Conservation (phyloP, 208 protist genomes). For the Trypanosoma lewisi region DNA sequence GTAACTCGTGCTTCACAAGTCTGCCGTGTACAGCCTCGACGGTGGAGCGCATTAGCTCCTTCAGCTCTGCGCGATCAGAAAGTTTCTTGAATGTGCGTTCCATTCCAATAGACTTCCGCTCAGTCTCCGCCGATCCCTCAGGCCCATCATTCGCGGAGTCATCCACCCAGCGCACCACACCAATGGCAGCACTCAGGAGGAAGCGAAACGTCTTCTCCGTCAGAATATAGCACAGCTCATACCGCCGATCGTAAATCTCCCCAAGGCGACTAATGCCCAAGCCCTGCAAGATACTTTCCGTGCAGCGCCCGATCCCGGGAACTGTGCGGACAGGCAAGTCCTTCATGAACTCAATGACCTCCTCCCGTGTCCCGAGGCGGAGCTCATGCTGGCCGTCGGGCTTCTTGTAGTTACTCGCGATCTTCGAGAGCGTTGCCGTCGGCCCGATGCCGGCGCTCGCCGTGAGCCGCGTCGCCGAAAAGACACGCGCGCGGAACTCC, state of each 20-base stretch:
- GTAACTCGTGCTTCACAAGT: slow-evolving; percentile 35
- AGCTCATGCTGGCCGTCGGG: slow-evolving; percentile 94
- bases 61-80: slow-evolving; percentile 35
- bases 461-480: slow-evolving; percentile 75
- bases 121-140: neutral
- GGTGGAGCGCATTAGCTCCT: slow-evolving; percentile 40
- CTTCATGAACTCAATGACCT: slow-evolving; percentile 75
- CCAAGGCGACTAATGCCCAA: slow-evolving; percentile 50
- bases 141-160: slow-evolving; percentile 1
- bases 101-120: slow-evolving; percentile 70
- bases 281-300: slow-evolving; percentile 56
- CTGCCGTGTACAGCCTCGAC: slow-evolving; percentile 29
- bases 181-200: slow-evolving; percentile 48
- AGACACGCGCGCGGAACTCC: slow-evolving; percentile 81
- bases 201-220: slow-evolving; percentile 67
- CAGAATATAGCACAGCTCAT: slow-evolving; percentile 52
- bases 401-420: slow-evolving; percentile 93
- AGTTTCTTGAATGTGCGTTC: slow-evolving; percentile 69
- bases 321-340: slow-evolving; percentile 75
- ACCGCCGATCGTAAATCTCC: slow-evolving; percentile 53
- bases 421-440: slow-evolving; percentile 87
- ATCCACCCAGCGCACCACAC: slow-evolving; percentile 52
- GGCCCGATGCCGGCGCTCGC: slow-evolving; percentile 85
- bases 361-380: slow-evolving; percentile 64
- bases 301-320: slow-evolving; percentile 79